Evolutionary conservation across 306 rosid species (phyloP).

Genomic region (Mucuna pruriens): DNA sequence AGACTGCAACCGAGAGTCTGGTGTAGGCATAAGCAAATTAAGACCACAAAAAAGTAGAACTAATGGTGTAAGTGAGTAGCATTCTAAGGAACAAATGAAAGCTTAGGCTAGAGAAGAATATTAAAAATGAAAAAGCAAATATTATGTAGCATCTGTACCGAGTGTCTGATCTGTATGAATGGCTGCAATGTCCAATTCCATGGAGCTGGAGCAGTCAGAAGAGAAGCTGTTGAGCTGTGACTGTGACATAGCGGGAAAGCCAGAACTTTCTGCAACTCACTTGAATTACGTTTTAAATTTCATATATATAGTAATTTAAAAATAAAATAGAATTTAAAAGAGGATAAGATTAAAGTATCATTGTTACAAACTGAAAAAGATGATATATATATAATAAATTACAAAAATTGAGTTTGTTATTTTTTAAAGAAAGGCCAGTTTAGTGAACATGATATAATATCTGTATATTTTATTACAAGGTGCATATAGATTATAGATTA

Average conservation of each 20-base stretch:
- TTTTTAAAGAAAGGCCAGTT: too few species aligned
- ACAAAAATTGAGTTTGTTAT: too few species aligned
- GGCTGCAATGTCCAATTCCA: slow-evolving; percentile 35
- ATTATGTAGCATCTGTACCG: slow-evolving; percentile 1
- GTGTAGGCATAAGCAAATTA: not conserved
- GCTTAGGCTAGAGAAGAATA: not conserved
- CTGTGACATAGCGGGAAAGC: not conserved
- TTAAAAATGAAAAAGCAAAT: not conserved
- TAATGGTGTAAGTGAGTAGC: not conserved
- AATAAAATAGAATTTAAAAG: too few species aligned
- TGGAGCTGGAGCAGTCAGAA: slow-evolving; percentile 28
- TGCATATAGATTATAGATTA: too few species aligned
- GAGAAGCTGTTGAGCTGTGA: slow-evolving; percentile 4
- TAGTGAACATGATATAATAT: too few species aligned
- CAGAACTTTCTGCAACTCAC: not conserved
- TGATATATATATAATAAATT: not conserved
- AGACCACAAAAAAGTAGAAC: not conserved
- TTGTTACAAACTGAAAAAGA: too few species aligned
- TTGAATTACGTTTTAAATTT: not conserved
- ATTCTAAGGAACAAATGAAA: not conserved
- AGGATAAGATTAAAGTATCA: too few species aligned
- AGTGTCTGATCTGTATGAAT: slow-evolving; percentile 11
- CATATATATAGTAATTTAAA: too few species aligned
- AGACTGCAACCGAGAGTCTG: slow-evolving; percentile 32
- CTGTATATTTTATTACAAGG: too few species aligned